Evolutionary conservation across 2,329 filamentous ascomycete genomes (phyloP).

Genomic region (Arthrobotrys pseudoclavata): DNA sequence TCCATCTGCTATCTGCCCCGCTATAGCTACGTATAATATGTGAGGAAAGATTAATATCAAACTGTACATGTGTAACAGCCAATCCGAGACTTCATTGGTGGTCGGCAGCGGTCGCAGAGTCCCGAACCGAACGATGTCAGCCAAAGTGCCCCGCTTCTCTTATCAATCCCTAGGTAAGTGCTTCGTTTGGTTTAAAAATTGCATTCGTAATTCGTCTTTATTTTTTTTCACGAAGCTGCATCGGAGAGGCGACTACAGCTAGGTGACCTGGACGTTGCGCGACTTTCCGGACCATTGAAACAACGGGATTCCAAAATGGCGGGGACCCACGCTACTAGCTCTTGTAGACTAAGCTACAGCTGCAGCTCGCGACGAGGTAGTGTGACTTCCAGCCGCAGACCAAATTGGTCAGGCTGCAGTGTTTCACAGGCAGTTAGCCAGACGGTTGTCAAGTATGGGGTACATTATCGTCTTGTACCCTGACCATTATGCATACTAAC

Average conservation of each 20-base stretch:
- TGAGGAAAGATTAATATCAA: constrained; percentile 37
- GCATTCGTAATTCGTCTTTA: constrained; percentile 19
- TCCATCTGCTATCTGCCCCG: constrained; percentile 1
- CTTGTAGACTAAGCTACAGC: constrained; percentile 11
- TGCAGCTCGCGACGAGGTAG: constrained; percentile 46
- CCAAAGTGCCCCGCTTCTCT: constrained; percentile 36
- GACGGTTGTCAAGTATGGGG: constrained; percentile 31
- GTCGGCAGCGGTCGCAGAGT: constrained; percentile 29
- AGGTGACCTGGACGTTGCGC: constrained; percentile 37
- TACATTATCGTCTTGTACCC: constrained; percentile 43
- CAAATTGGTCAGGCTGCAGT: constrained; percentile 37
- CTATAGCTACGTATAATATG: constrained; percentile 4
- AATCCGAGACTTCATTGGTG: constrained; percentile 33
- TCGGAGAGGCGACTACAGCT: constrained; percentile 23
- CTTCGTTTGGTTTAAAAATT: constrained; percentile 29
- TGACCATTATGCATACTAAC: constrained; percentile 13
- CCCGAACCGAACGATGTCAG: constrained; percentile 45
- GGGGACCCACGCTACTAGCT: constrained; percentile 48
- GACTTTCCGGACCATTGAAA: constrained; percentile 45
- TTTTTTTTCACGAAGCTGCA: constrained; percentile 33
- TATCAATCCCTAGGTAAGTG: constrained; percentile 33
- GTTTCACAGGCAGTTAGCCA: constrained; percentile 50
- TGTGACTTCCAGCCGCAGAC: constrained; percentile 56
- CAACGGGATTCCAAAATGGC: constrained; percentile 19
- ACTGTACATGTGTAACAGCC: constrained; percentile 50